Base-by-base conservation (phyloP, 768 basidiomycete genomes). In the Nidularia sp. region DNA sequence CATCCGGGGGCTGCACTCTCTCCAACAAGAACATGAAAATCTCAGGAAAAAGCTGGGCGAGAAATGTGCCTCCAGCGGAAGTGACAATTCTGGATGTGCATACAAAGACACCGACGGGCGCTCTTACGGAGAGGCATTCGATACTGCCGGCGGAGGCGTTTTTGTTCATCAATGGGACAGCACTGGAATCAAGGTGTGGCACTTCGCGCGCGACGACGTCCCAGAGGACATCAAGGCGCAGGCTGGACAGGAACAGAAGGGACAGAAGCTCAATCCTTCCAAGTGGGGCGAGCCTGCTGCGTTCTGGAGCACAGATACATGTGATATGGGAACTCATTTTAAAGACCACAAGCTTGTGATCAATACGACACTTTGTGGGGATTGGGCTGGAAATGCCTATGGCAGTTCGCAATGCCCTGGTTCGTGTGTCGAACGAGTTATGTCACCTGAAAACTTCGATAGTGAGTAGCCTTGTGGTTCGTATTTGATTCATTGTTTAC, bases 401-500 rank as follows among this genome's bases (percentile, higher is more conserved):
- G 51, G 54, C 7, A 56, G 45, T 6, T 59, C 68, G 2, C 72
- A 73, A 5, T 78, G 79, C 55, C 66, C 70, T n/a, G 78, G 75
- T 5, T 75, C 74, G 3, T 82, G 81, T 52, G 62, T 66, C 0
- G 55, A 72, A 7, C 71, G 71, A 34, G 79, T 86, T 43, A 69
- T 76, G n/a, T 71, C 87, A 60, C 78, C 83, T 13, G 68, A 60
- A 22, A 87, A 84, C 68, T 88, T 81, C 62, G 22, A 53, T 25
- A 49, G 69, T 76, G 45, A 53, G 72, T 62, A 2, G 31, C 41
- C 6, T n/a, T 44, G 49, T 43, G 34, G 31, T 15, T 39, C 50
- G 7, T 25, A 47, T 12, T 53, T 43, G 25, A 29, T 44, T 29
- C 33, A 43, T 45, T 44, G 31, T 8, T 29, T 42, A 32, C 29